phyloP scores from a whole-genome alignment of 768 basidiomycete genomes.

The Tulasnella sp. region DNA sequence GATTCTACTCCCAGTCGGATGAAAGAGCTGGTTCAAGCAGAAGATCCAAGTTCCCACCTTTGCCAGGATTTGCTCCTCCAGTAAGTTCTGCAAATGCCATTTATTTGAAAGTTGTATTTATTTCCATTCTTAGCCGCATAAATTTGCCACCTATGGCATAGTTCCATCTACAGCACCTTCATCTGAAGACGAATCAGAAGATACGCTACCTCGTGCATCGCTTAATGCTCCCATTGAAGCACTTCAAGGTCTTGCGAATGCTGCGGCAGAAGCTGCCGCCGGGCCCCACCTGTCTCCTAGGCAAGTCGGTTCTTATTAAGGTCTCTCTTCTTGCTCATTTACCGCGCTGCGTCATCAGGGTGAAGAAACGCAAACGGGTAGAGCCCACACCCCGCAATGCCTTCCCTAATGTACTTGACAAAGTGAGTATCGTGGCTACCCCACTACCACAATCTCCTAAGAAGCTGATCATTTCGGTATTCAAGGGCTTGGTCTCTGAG shows the following conservation, averaged over 20 bases:
- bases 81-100: neutral
- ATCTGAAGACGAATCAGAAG: conserved; percentile 85
- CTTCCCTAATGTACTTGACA: conserved; percentile 81
- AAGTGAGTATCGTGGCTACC: conserved; percentile 32
- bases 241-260: conserved; percentile 85
- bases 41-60: conserved; percentile 48
- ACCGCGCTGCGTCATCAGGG: conserved; percentile 26
- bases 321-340: neutral
- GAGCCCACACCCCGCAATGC: conserved; percentile 76
- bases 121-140: conserved; percentile 23
- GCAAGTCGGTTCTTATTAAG: neutral
- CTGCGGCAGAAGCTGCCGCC: conserved; percentile 78
- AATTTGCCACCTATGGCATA: conserved; percentile 85
- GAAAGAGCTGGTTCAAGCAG: neutral
- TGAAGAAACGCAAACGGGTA: conserved; percentile 72
- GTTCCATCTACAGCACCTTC: conserved; percentile 71
- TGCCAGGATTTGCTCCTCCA: conserved; percentile 86
- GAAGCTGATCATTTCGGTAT: conserved; percentile 1
- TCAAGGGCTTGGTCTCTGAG: conserved; percentile 72
- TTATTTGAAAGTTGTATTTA: conserved; percentile 16
- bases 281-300: conserved; percentile 22
- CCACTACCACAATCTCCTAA: neutral
- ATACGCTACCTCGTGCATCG: conserved; percentile 68
- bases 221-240: conserved; percentile 91
- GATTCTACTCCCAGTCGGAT: neutral